Evolutionary conservation across 306 rosid genomes (phyloP), one percentile per base, ranked within the genome.

Genomic region (Fragaria nilgerrensis): DNA sequence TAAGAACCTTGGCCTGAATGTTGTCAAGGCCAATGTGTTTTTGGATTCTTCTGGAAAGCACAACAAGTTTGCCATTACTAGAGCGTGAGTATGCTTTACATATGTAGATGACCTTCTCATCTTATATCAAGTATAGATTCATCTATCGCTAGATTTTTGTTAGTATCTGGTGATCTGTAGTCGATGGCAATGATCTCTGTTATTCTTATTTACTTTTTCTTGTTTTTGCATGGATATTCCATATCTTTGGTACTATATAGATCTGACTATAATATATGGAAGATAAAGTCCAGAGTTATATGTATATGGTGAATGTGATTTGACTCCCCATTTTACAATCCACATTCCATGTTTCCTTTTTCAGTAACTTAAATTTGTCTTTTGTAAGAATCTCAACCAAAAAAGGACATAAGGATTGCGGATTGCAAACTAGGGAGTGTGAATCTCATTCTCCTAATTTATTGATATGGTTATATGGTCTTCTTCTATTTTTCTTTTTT

Each of bases 11-110:
- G 98, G 98, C 61, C 88, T 94, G 84, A 92, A 90, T 83, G 98
- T 94, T 80, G 96, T 85, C 73, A 92, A 94, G 89, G 98, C 96
- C 72, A 94, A 94, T 79, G 98, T 92, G 79, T 94, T 71, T 74
- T 83, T 94, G 88, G 98, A 94, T 84, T 90, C 97, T 82, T 94
- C 96, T 77, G 98, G 98, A 80, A 94, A 89, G 86, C 98, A 92
- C 90, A 94, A 88, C 84, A 92, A 82, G 83, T 94, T 92, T 87
- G 79, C 89, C 59, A 92, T 94, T 82, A 94, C 98, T 74, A 90
- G 37, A 85, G 86, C 85, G 98, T 94, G 86, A 90, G 97, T 85
- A 65, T 77, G 61, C 43, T 19, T 77, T 47, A 66, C 84, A 64
- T 39, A 25, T 53, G 22, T 62, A 78, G 32, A 25, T 17, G 75